phyloP scores from a whole-genome alignment of 1,139 yeast species.

The Taphrina flavorubra region DNA sequence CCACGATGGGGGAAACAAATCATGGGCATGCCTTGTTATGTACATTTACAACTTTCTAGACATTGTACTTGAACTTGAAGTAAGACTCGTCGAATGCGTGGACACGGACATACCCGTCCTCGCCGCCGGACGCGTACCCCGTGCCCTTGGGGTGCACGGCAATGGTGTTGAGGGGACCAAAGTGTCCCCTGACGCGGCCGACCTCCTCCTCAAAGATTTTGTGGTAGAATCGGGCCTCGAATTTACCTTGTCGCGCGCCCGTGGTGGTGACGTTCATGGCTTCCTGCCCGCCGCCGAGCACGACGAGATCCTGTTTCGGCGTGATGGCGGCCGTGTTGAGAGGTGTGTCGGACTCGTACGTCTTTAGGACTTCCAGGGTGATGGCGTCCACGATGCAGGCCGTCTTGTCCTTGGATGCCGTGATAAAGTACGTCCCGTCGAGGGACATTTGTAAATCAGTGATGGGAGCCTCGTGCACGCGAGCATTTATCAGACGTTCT shows the following conservation, averaged over 20 bases:
- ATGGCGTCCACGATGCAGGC: slow-evolving; percentile 83
- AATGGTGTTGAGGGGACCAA: slow-evolving; percentile 94
- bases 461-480: slow-evolving; percentile 73
- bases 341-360: slow-evolving; percentile 87
- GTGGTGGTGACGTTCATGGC: slow-evolving; percentile 98
- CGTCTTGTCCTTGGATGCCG: slow-evolving; percentile 90
- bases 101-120: slow-evolving; percentile 92
- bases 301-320: slow-evolving; percentile 86
- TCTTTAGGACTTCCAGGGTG: slow-evolving; percentile 71
- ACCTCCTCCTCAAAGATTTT: slow-evolving; percentile 93
- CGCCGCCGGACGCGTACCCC: slow-evolving; percentile 95
- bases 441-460: slow-evolving; percentile 90
- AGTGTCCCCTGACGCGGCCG: slow-evolving; percentile 97
- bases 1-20: too few species aligned
- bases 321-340: slow-evolving; percentile 95
- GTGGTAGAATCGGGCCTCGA: slow-evolving; percentile 95
- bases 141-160: slow-evolving; percentile 95
- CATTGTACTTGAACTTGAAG: slow-evolving; percentile 70
- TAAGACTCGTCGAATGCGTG: slow-evolving; percentile 92
- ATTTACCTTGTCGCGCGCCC: slow-evolving; percentile 90
- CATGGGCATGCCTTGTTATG: too few species aligned
- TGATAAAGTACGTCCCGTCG: slow-evolving; percentile 86
- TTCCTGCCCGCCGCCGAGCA: slow-evolving; percentile 99
- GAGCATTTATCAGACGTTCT: slow-evolving; percentile 63
- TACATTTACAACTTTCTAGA: slow-evolving; percentile 7